Evolutionary conservation across 805 yeast species (phyloP), one percentile per base, ranked within the genome.

Genomic region (Myxozyma nipponensis): DNA sequence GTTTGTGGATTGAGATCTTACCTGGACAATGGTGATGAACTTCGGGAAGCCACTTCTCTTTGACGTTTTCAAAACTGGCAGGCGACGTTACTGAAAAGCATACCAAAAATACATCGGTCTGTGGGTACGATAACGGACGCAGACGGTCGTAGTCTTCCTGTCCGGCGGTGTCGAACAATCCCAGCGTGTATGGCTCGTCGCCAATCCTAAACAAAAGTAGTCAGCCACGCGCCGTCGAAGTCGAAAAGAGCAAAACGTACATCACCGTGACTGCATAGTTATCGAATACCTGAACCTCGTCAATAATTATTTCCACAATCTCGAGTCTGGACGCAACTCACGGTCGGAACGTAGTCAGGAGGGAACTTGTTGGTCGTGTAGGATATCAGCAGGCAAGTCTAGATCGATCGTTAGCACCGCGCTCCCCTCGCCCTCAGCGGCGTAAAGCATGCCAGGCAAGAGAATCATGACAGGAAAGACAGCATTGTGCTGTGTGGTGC

Each of bases 11-110:
- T 25, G 25, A 9, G 10, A 7, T 37, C 52, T 19, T 32, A 52
- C 59, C 59, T n/a, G 95, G 95, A 66, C 98, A 95, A 63, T 86
- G 90, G 72, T 91, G 97, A 69, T 90, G 96, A 56, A 93, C 95
- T 70, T 91, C 98, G 26, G 98, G 98, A 73, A 90, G 85, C 98
- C 98, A 91, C 72, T 91, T 91, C 72, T 93, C 98, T 69, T 87
- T 86, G 46, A 93, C 98, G 73, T 91, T 91, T 72, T 93, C 98
- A 69, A 91, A 93, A 19, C 95, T 84, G 34, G 98, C 95, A 30
- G 98, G 98, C 13, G 96, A 89, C 60, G 95, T 90, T 53, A 93
- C 96, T 34, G 95, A 84, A 72, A 93, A 91, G 72, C 98, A 93
- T 52, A 91, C 95, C 62, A 91, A 76, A 67, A 91, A 91, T 41